Conservation (phyloP, 1,284 basidiomycete species). For the Phlebopus sp. region DNA sequence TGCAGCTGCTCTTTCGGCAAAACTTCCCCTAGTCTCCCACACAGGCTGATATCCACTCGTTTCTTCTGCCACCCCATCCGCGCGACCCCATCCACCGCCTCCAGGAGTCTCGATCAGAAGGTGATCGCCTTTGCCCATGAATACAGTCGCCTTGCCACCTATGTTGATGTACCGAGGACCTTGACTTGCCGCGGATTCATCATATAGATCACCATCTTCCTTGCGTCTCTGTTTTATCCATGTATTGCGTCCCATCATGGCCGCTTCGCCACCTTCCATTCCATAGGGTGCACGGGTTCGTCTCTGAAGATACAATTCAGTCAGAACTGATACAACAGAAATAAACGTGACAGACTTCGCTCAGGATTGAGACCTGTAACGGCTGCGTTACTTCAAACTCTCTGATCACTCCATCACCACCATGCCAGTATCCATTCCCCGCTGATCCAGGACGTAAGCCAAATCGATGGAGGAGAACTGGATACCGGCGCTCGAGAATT, state of each 20-base stretch:
- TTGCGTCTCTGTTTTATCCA: constrained; percentile 81
- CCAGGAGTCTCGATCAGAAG: constrained; percentile 89
- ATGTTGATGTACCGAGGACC: constrained; percentile 76
- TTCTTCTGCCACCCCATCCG: constrained; percentile 28
- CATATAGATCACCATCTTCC: constrained; percentile 63
- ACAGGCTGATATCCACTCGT: constrained; percentile 34
- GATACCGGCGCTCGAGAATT: constrained; percentile 88
- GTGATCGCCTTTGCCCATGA: constrained; percentile 83
- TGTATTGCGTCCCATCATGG: constrained; percentile 76
- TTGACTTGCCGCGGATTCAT: constrained; percentile 24
- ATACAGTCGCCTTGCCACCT: constrained; percentile 87
- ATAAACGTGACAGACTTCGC: constrained; percentile 54
- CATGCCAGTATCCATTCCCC: constrained; percentile 75
- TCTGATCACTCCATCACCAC: constrained; percentile 86
- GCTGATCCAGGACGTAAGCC: constrained; percentile 75
- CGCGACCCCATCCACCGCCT: constrained; percentile 84
- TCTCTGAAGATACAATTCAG: constrained; percentile 45
- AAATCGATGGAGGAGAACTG: constrained; percentile 83
- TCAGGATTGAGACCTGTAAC: constrained; percentile 85
- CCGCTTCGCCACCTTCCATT: constrained; percentile 80
- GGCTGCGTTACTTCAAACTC: constrained; percentile 87
- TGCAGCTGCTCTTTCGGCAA: constrained; percentile 67
- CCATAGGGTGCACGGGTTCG: constrained; percentile 91
- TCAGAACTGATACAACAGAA: not conserved
- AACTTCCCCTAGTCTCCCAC: constrained; percentile 74